Evolutionary conservation across 2,329 filamentous ascomycete genomes (phyloP).

Genomic region (Endoconidiophora laricicola): DNA sequence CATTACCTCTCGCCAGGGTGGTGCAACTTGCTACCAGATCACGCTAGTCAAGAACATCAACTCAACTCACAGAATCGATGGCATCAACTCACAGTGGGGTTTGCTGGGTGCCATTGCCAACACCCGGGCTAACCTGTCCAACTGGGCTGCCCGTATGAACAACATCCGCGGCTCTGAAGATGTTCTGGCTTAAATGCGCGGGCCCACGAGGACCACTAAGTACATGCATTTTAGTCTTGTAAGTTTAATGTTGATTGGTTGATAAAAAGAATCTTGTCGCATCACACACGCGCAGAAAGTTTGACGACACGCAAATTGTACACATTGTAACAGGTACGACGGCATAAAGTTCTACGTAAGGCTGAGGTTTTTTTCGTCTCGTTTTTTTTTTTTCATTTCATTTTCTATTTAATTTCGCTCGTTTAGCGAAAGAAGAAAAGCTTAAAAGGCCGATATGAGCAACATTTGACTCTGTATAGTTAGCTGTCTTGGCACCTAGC

Average conservation of each 20-base stretch:
- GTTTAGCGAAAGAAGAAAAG: not conserved
- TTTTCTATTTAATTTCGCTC: not conserved
- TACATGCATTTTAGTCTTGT: not conserved
- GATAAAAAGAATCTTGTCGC: not conserved
- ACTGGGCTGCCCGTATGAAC: slow-evolving; percentile 16
- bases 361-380: not conserved
- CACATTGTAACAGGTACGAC: too few species aligned
- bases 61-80: slow-evolving; percentile 65
- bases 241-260: not conserved
- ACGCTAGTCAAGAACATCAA: slow-evolving; percentile 82
- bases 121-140: slow-evolving; percentile 20
- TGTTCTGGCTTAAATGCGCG: slow-evolving; percentile 5
- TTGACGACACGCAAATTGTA: too few species aligned
- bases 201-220: not conserved
- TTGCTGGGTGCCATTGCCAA: slow-evolving; percentile 41
- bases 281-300: too few species aligned
- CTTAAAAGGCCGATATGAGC: not conserved
- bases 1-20: slow-evolving; percentile 69
- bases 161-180: slow-evolving; percentile 10
- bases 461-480: not conserved
- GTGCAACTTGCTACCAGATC: slow-evolving; percentile 76
- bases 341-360: not conserved
- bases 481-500: not conserved
- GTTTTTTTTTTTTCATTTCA: not conserved
- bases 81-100: slow-evolving; percentile 50